A percentile compares a stretch with the other conserved stretches of the same genome.
These are phyloP conservation scores for Avena atlantica DNA, from an alignment of 176 grass and related monocot species.

Conservation along the genomic window DNA sequence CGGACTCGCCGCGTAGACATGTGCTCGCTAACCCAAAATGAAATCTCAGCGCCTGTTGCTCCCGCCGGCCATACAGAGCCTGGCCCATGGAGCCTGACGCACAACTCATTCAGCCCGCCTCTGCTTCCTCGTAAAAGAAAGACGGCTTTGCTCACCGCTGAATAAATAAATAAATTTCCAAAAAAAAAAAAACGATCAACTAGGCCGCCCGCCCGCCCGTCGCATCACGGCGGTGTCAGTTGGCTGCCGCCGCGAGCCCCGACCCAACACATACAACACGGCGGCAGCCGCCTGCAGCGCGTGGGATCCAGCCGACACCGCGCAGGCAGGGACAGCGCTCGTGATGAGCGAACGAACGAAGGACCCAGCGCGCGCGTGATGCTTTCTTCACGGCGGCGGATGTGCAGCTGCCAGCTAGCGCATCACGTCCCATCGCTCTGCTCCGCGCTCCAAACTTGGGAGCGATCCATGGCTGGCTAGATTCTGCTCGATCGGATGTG, in stretches of 20 bases:
- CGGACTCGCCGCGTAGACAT: no score
- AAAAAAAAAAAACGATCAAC: no score
- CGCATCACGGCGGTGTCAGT: slow-evolving; percentile 13
- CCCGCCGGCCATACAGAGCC: no score
- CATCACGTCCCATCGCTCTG: background rate
- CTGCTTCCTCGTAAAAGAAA: no score
- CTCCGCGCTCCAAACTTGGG: background rate
- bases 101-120: no score
- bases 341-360: background rate
- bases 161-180: no score
- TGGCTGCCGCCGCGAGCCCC: background rate
- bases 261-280: slow-evolving; percentile 26
- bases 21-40: no score
- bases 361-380: background rate
- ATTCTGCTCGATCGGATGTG: background rate
- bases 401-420: background rate
- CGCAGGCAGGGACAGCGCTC: background rate
- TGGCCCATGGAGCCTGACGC: no score
- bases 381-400: slow-evolving; percentile 7
- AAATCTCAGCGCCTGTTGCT: no score
- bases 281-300: background rate
- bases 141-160: no score
- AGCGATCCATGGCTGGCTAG: background rate
- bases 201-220: background rate
- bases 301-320: background rate